Evolutionary conservation across 345 rosid species (phyloP), one percentile per base, ranked within the genome.

Genomic region (Salix dunnii): DNA sequence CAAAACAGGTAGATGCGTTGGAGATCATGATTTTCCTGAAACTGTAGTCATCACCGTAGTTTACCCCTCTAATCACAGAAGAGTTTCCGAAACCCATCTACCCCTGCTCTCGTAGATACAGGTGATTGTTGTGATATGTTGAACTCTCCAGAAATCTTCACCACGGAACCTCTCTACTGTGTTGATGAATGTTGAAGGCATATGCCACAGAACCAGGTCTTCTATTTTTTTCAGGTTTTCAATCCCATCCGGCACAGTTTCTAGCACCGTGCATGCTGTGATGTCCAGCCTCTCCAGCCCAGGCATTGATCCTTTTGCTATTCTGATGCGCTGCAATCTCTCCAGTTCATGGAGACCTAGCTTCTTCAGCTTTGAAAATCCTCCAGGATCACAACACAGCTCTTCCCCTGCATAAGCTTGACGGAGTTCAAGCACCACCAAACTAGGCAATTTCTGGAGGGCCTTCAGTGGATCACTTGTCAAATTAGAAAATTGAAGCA

Each of bases 401-500:
- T 72, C 75, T 55, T 53, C 46, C 42, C 65, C 66, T n/a, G n/a
- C 61, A 48, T 72, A 72, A 72, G 75, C 75, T 72, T 55, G 48
- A 2, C 75, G 66, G 63, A 55, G 75, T 30, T 72, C 75, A 58
- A 72, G 75, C 8, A 27, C 21, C 25, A 72, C 65, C 65, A 72
- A 72, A 65, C 66, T 72, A 12, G 75, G 30, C 48, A 55, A 72
- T 2, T 33, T 18, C 65, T 53, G 65, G 6, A 72, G 75, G 16
- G 66, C 43, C 58, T 55, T 31, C n/a, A 72, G 65, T 4, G 75
- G 75, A 16, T 72, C 75, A 28, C 25, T 21, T 65, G 55, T 35
- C 75, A 72, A 36, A 21, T 72, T 55, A 33, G 75, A 72, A 55
- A 31, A n/a, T n/a, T 72, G 75, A 33, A 72, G 75, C 30, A 72